Evolutionary conservation across 805 yeast species (phyloP), one percentile per base, ranked within the genome.

Genomic region (Wilhelminamyces savonicus): DNA sequence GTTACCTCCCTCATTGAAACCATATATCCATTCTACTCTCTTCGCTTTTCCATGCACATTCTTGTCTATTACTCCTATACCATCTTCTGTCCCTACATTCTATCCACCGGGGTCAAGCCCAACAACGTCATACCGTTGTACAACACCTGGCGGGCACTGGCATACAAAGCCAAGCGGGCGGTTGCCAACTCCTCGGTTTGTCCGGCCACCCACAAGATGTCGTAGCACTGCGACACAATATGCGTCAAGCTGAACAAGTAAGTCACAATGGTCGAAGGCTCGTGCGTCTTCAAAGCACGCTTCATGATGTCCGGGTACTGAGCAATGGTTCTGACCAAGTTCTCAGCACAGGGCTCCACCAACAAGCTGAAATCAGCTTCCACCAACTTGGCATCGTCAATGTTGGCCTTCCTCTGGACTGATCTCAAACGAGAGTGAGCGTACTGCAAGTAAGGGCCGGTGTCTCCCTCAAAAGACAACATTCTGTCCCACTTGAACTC

Each of bases 391-490:
- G 61, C 66, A 13, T 60, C 56, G 37, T 58, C 34, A 42, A 55
- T 50, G 17, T 60, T 64, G 13, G 94, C 76, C 47, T 84, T 85
- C 68, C 97, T 82, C 63, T 85, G 88, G 47, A 92, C 87, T 5
- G 97, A 87, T 63, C 94, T 76, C 54, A 92, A 76, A 62, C 98
- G 84, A 13, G 97, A 87, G 64, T 92, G 98, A 25, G 98, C 97
- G 54, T 92, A 92, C 63, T 92, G 98, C 56, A 92, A 73, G 65
- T 92, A 92, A 36, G 98, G 97, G 56, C 98, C 98, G 34, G 98
- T 92, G 62, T 92, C 98, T 62, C 98, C 98, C 69, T 92, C 98
- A 44, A 92, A 88, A 3, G 97, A 86, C 26, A 83, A 73, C 97
- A 92, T 92, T 69, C 98, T 82, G 49, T 84, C 86, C 98, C 98